Base-by-base conservation (phyloP, 2,329 filamentous ascomycete genomes). In the Zymoseptoria pseudotritici region DNA sequence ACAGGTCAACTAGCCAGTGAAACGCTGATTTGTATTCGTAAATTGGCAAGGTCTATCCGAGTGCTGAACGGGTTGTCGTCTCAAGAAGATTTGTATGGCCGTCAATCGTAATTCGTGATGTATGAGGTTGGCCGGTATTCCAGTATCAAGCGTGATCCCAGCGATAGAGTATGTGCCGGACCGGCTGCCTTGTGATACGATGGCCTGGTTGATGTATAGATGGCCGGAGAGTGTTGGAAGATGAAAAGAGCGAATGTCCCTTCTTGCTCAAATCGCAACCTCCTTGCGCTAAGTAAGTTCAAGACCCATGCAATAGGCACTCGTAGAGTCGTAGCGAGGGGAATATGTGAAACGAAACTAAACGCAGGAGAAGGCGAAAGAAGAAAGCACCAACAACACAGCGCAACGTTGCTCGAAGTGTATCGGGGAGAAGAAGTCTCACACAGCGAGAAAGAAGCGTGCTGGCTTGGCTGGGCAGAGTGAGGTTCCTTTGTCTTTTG, bases 31-130 rank as follows among this genome's bases (percentile, higher is more conserved):
- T 24, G 31, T 31, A 5, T 19, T 17, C 52, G 22, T 13, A 13
- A 24, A 52, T 24, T 13, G 50, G 6, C 2, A 7, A 21, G 20
- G 11, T 13, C 20, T 21, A 52, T 52, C 5, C 10, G 50, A 13
- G 9, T 24, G 20, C 17, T 52, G 20, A 4, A 11, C 22, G 11
- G 19, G 19, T 24, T 21, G 4, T 24, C 50, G 20, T 21, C 8
- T 21, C 20, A 20, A 52, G 3, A 22, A 21, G 20, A 21, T 21
- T 57, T 49, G 56, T 57, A 26, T 29, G 9, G 52, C 59, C 60
- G 57, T 61, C 19, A 62, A 36, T 66, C 65, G 62, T 67, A 57
- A 65, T 46, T 66, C 63, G 65, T 67, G 51, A 65, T 55, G n/a
- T 29, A 29, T 21, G 49, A 50, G 49, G 36, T 46, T n/a, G 36